These are phyloP conservation scores for Cerrena zonata DNA, from an alignment of 1,284 basidiomycete species.

Conservation along the genomic window DNA sequence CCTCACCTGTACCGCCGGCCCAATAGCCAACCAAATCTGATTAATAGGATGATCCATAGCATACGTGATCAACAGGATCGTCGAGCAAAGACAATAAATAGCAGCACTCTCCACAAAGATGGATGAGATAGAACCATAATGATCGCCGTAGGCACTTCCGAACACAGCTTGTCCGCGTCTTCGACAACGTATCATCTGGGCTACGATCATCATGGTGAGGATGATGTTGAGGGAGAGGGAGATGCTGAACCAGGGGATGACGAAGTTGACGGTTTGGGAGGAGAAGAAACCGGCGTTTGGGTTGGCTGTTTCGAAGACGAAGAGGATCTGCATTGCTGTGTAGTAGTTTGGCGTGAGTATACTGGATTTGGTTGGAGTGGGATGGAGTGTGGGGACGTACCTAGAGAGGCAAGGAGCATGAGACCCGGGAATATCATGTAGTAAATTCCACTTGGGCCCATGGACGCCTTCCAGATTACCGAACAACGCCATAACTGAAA, in stretches of 20 bases:
- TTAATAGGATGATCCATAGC: slow-evolving; percentile 16
- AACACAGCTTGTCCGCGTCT: slow-evolving; percentile 21
- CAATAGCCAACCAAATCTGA: slow-evolving; percentile 25
- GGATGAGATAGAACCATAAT: slow-evolving; percentile 25
- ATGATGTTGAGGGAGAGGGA: slow-evolving; percentile 30
- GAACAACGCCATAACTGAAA: slow-evolving; percentile 2
- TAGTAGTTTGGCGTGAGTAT: too few species aligned
- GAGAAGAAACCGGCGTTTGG: slow-evolving; percentile 1
- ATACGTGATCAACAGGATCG: slow-evolving; percentile 29
- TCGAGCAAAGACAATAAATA: slow-evolving; percentile 24
- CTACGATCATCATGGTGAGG: slow-evolving; percentile 32
- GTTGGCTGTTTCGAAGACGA: not conserved
- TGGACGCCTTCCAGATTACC: not conserved
- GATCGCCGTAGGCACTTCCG: slow-evolving; percentile 17
- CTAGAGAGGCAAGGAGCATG: not conserved
- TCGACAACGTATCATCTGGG: slow-evolving; percentile 30
- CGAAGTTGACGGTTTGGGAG: slow-evolving; percentile 1
- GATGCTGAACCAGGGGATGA: slow-evolving; percentile 1
- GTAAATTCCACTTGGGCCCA: not conserved
- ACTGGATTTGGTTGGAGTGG: too few species aligned
- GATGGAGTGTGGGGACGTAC: not conserved
- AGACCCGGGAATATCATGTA: slow-evolving; percentile 1
- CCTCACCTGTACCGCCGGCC: slow-evolving; percentile 1
- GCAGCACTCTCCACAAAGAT: slow-evolving; percentile 30
- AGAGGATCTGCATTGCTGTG: not conserved